Base-by-base conservation (phyloP, 2,329 filamentous ascomycete genomes). In the Zymoseptoria pseudotritici region DNA sequence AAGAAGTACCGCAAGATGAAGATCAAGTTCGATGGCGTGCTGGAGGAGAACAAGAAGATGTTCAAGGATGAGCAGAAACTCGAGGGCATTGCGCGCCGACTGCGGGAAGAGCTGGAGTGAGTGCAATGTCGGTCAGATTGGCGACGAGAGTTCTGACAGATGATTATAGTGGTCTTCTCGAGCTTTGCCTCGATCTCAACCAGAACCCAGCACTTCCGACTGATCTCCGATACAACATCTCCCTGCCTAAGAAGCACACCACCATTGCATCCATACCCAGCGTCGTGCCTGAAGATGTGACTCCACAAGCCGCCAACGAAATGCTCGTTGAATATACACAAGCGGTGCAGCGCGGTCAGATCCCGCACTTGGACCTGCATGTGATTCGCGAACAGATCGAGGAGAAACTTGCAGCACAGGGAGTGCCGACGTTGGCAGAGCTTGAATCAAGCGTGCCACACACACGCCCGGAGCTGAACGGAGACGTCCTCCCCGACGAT, bases 1-100 rank as follows among this genome's bases (percentile, higher is more conserved):
- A 96, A 96, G 78, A 99, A 99, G 80, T 99, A 95, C 75, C 88
- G 89, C 69, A 95, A 95, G 82, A 90, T 94, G 86, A 87, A 88
- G 76, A 82, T 88, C 72, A 80, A 82, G 26, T 95, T 94, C 71
- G 89, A 94, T 67, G 81, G 86, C 55, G 85, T 85, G 70, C 90
- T 92, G 83, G 83, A 87, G 59, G 85, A 90, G 65, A 89, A 90
- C 73, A 94, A 96, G 75, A 83, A 86, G 58, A 81, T 94, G 61
- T 94, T 94, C 76, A 85, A 86, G 68, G 82, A 89, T 58, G 91
- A 94, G 74, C 89, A 90, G 73, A 87, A 88, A 75, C 89, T 92
- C 42, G 85, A 88, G 62, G 86, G 87, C 65, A 88, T 90, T 3
- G 89, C 91, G 21, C 91, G 90, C 74, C 84, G 91, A 56, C 82